Evolutionary conservation across 352 stramenopile species (phyloP).

Genomic region (Phytophthora litchii): DNA sequence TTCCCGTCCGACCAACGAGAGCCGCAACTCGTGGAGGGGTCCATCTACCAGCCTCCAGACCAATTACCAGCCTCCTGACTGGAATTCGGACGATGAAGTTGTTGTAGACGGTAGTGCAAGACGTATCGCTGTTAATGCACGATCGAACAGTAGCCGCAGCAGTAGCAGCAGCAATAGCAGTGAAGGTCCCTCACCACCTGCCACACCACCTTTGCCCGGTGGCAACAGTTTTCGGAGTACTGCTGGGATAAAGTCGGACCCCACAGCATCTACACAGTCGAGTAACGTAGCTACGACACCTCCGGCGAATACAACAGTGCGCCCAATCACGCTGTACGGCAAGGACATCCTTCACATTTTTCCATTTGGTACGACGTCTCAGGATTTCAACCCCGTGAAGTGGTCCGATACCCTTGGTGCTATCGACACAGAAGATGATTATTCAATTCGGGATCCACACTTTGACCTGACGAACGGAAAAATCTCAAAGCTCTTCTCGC

Average conservation of each 20-base stretch:
- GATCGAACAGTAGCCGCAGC: conserved; percentile 9
- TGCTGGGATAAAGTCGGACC: conserved; percentile 14
- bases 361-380: conserved; percentile 53
- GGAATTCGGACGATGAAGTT: conserved; percentile 28
- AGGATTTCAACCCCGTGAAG: conserved; percentile 39
- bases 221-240: conserved; percentile 33
- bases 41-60: conserved; percentile 9
- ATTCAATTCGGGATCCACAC: conserved; percentile 34
- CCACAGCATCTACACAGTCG: conserved; percentile 11
- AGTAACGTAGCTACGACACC: conserved; percentile 14
- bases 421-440: conserved; percentile 24
- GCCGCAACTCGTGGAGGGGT: conserved; percentile 24
- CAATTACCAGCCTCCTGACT: conserved; percentile 28
- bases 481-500: conserved; percentile 54
- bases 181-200: background rate
- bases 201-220: conserved; percentile 13
- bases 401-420: conserved; percentile 32
- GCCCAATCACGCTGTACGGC: conserved; percentile 52
- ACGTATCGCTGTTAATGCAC: conserved; percentile 23
- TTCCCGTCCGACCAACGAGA: background rate
- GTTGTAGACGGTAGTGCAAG: conserved; percentile 25
- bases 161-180: conserved; percentile 13
- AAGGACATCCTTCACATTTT: conserved; percentile 65
- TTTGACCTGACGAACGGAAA: conserved; percentile 37
- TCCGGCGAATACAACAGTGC: conserved; percentile 17